Evolutionary conservation across 768 basidiomycete species (phyloP).

Genomic region (Boletellus sp.): DNA sequence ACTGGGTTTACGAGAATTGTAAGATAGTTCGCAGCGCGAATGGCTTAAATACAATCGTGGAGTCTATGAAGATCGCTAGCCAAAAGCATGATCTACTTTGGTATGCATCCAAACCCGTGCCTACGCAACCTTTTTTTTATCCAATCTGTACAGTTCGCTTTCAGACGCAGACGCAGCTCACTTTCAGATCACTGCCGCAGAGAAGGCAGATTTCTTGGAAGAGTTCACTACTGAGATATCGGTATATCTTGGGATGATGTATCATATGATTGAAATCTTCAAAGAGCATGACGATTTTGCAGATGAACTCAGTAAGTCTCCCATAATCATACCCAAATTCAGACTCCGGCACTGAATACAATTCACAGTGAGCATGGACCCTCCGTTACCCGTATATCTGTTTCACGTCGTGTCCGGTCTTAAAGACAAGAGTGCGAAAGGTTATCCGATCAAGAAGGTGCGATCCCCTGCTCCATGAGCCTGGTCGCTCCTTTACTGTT

Average conservation of each 20-base stretch:
- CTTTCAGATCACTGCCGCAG: constrained; percentile 63
- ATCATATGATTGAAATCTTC: constrained; percentile 91
- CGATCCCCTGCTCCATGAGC: constrained; percentile 6
- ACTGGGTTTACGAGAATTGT: constrained; percentile 94
- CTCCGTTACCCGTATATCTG: constrained; percentile 88
- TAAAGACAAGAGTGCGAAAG: constrained; percentile 89
- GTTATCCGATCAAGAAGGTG: constrained; percentile 97
- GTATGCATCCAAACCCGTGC: constrained; percentile 35
- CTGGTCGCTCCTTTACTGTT: constrained; percentile 3
- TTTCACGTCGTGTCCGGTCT: constrained; percentile 88
- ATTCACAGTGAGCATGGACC: constrained; percentile 84
- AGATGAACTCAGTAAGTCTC: constrained; percentile 85
- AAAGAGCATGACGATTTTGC: constrained; percentile 93
- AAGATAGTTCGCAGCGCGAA: constrained; percentile 80
- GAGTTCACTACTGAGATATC: constrained; percentile 91
- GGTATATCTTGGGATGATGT: constrained; percentile 91
- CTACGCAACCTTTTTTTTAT: constrained; percentile 1
- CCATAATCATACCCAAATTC: not conserved
- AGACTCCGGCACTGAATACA: constrained; percentile 4
- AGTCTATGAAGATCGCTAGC: constrained; percentile 86
- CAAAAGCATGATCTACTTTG: constrained; percentile 82
- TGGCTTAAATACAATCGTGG: constrained; percentile 77
- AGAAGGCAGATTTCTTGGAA: constrained; percentile 77
- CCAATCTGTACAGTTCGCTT: constrained; percentile 50
- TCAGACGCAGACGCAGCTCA: constrained; percentile 72